Base-by-base conservation (phyloP, 2,329 filamentous ascomycete species). In the Colletotrichum gloeosporioides region DNA sequence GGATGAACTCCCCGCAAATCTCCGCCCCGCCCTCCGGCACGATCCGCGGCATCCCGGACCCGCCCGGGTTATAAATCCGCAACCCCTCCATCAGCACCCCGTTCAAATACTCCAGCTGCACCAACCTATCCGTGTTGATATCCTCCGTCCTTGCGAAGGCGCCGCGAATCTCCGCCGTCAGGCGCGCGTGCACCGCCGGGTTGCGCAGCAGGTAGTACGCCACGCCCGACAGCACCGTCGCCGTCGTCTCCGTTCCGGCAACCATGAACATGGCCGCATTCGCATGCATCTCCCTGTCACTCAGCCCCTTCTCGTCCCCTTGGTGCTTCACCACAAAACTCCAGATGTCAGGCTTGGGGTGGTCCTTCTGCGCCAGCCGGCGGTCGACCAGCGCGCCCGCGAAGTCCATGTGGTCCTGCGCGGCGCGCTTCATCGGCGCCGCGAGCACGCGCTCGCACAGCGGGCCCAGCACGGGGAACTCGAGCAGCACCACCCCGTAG, bases 191-290 rank as follows among this genome's bases (percentile, higher is more conserved):
- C 4, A 75, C 78, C 0, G 79, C 62, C 0, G 84, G 84, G 57
- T 85, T 83, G 8, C 65, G 79, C 3, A 80, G 69, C 8, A 90
- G 81, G 1, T 86, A 80, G 64, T 84, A 89, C 0, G 86, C 86
- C 0, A 82, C 80, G 5, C 87, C 88, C 0, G 82, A 80, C 7
- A 89, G 79, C 10, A 85, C 79, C 4, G 87, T 87, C 0, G 87
- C 87, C 1, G 87, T 88, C 0, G 88, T 89, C 74, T 89, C 87
- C 15, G 82, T 84, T 0, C 88, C 88, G 0, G 85, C 88, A 3
- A 82, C 34, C 55, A 84, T 80, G n/a, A 85, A 68, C 3, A 75
- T 63, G 4, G 78, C 73, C 9, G 79, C 69, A 12, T 78, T 81
- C 57, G 70, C 71, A 6, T 71, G 62, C 25, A 81, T 74, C 36